Conservation (phyloP, 768 basidiomycete species). For the Fistulinella prunicolor region DNA sequence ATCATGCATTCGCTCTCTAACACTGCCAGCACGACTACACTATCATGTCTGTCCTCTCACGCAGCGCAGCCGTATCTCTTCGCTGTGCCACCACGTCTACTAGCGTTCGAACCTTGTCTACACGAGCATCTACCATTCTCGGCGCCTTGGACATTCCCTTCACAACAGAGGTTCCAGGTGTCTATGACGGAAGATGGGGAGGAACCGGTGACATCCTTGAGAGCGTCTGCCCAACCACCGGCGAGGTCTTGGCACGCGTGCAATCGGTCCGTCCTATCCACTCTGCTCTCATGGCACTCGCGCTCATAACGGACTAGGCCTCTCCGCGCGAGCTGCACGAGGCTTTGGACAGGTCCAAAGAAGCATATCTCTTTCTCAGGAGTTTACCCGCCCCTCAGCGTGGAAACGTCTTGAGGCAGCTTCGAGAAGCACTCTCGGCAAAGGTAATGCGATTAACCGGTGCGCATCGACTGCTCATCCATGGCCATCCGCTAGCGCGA, state of each 20-base stretch:
- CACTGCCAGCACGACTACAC: slow-evolving; percentile 17
- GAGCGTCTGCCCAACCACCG: slow-evolving; percentile 83
- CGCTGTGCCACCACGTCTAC: slow-evolving; percentile 5
- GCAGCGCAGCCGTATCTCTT: slow-evolving; percentile 13
- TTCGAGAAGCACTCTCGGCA: slow-evolving; percentile 72
- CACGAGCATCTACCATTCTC: slow-evolving; percentile 67
- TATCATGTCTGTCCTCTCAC: too few species aligned
- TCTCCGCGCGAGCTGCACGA: slow-evolving; percentile 69
- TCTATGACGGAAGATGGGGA: slow-evolving; percentile 81
- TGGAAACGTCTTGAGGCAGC: slow-evolving; percentile 86
- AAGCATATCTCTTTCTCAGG: slow-evolving; percentile 71
- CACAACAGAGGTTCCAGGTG: slow-evolving; percentile 59
- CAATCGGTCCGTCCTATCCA: slow-evolving; percentile 49
- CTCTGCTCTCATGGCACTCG: neutral
- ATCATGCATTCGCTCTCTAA: neutral
- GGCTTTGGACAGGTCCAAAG: slow-evolving; percentile 64
- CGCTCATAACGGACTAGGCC: slow-evolving; percentile 42
- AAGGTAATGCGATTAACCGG: slow-evolving; percentile 49
- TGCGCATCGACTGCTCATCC: slow-evolving; percentile 8
- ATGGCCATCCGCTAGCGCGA: slow-evolving; percentile 50
- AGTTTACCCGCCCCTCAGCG: slow-evolving; percentile 81
- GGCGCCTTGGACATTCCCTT: slow-evolving; percentile 58
- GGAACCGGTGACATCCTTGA: slow-evolving; percentile 68
- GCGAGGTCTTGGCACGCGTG: slow-evolving; percentile 76
- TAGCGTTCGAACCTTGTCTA: slow-evolving; percentile 51